Evolutionary conservation across 225 moss, liverwort and hornwort genomes (phyloP).

Genomic region (Ulota crispa): DNA sequence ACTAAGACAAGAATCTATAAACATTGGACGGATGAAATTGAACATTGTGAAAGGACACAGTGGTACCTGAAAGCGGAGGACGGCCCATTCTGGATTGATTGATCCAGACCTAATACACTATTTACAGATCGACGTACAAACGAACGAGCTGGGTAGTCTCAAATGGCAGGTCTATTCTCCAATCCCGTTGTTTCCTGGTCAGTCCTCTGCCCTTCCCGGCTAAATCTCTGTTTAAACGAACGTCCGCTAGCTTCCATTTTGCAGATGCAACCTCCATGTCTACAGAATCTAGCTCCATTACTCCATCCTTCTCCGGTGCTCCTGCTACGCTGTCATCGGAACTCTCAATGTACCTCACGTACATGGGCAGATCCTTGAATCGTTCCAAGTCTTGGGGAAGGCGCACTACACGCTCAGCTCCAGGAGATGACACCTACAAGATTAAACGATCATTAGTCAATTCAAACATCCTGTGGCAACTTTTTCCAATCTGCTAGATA

Average conservation of each 20-base stretch:
- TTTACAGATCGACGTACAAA: slow-evolving; percentile 78
- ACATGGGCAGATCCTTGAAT: slow-evolving; percentile 95
- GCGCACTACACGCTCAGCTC: slow-evolving; percentile 88
- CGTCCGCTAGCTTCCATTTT: slow-evolving; percentile 91
- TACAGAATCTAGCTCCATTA: slow-evolving; percentile 73
- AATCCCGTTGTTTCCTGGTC: slow-evolving; percentile 81
- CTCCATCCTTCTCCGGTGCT: slow-evolving; percentile 64
- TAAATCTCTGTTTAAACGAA: slow-evolving; percentile 76
- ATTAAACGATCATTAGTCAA: slow-evolving; percentile 9
- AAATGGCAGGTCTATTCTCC: slow-evolving; percentile 72
- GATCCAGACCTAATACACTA: not conserved
- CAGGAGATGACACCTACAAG: slow-evolving; percentile 84
- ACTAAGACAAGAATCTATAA: too few species aligned
- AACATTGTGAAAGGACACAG: too few species aligned
- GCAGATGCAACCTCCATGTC: slow-evolving; percentile 58
- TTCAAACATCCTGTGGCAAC: slow-evolving; percentile 3
- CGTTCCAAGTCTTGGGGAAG: slow-evolving; percentile 80
- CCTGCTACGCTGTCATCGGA: slow-evolving; percentile 33
- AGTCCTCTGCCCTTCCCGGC: slow-evolving; percentile 80
- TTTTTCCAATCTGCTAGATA: not conserved
- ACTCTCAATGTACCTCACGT: slow-evolving; percentile 65
- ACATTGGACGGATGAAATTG: too few species aligned
- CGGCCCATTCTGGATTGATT: too few species aligned
- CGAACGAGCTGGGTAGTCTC: slow-evolving; percentile 66
- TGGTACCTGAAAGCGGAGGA: too few species aligned